These are phyloP conservation scores for Psilocybe cubensis DNA, from an alignment of 768 basidiomycete genomes.

Conservation along the genomic window DNA sequence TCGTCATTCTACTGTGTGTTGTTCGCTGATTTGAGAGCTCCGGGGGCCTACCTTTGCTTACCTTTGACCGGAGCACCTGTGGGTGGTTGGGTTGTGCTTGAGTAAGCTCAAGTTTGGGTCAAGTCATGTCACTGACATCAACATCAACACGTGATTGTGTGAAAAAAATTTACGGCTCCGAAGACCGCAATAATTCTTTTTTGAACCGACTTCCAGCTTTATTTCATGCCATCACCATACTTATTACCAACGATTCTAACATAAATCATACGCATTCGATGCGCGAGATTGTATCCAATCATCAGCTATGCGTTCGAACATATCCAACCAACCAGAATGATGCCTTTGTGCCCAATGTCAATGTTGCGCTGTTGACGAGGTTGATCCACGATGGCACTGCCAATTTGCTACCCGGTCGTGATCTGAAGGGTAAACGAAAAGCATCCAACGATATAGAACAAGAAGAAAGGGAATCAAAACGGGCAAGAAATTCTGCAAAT, in stretches of 20 bases:
- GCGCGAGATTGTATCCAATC: background rate
- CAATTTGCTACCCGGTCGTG: background rate
- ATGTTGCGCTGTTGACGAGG: background rate
- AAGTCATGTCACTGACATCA: too few relatives aligned
- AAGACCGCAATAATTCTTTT: too few relatives aligned
- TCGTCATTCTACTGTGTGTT: too few relatives aligned
- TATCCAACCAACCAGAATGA: constrained; percentile 1
- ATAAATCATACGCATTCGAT: background rate
- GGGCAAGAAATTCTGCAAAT: background rate
- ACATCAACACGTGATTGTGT: too few relatives aligned
- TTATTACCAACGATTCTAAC: background rate
- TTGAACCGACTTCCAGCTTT: too few relatives aligned
- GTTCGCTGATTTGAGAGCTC: too few relatives aligned
- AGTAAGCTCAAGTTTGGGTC: too few relatives aligned
- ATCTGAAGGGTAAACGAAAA: background rate
- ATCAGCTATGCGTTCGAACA: constrained; percentile 1
- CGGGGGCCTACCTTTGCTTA: too few relatives aligned
- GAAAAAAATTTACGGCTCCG: too few relatives aligned
- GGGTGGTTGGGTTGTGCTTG: too few relatives aligned
- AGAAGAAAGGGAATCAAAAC: background rate
- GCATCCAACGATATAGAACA: background rate
- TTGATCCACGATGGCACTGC: background rate
- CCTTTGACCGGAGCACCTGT: too few relatives aligned
- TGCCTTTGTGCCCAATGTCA: background rate
- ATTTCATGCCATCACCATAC: background rate